phyloP scores from a whole-genome alignment of 2,329 filamentous ascomycete species.

The Tothia fuscella region DNA sequence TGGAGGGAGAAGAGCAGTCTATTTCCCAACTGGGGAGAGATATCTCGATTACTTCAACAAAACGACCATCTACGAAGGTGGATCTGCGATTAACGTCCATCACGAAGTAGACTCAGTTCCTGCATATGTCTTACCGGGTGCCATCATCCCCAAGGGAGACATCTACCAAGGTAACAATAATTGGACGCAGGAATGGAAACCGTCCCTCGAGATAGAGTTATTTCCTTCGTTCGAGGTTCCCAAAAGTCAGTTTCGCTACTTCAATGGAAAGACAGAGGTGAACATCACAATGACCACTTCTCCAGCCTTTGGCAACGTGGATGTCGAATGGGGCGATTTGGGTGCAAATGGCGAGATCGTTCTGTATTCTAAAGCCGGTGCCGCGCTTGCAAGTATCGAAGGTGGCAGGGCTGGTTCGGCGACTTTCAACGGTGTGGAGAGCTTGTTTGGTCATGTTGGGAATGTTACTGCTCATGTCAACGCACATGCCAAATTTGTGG shows the following conservation, averaged over 20 bases:
- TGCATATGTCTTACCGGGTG: conserved; percentile 23
- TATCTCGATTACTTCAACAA: conserved; percentile 26
- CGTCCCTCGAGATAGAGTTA: conserved; percentile 20
- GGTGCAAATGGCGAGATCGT: neutral
- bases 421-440: too few species aligned
- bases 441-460: too few species aligned
- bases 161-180: conserved; percentile 24
- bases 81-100: conserved; percentile 13
- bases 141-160: conserved; percentile 23
- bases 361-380: neutral
- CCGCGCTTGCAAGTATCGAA: too few species aligned
- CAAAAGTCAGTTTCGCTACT: conserved; percentile 18
- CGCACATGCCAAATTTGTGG: too few species aligned
- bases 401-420: too few species aligned
- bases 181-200: conserved; percentile 22
- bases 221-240: conserved; percentile 21
- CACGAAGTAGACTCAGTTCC: conserved; percentile 19
- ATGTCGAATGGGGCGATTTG: neutral
- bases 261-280: conserved; percentile 14
- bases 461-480: too few species aligned
- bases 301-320: neutral
- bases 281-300: conserved; percentile 4
- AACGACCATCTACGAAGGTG: conserved; percentile 16
- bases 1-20: conserved; percentile 19
- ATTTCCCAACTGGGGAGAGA: conserved; percentile 20